Conservation (phyloP, 2,329 filamentous ascomycete genomes). For the Massarina eburnea region DNA sequence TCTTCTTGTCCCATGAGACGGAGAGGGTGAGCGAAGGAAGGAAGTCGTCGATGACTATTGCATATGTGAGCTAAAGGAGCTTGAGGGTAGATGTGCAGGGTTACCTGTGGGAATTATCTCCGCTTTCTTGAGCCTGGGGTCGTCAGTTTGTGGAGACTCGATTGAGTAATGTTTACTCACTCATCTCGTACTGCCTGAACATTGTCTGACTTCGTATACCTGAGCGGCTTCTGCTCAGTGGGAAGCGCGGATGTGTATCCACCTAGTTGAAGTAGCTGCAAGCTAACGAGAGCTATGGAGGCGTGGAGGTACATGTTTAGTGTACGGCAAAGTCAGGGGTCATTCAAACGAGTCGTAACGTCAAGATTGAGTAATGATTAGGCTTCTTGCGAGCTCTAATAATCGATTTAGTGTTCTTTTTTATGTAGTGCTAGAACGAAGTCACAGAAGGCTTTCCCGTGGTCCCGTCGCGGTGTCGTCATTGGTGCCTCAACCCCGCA, state of each 20-base stretch:
- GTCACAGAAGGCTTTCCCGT: slow-evolving; percentile 18
- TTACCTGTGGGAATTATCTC: slow-evolving; percentile 45
- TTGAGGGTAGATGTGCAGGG: background rate
- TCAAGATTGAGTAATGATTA: background rate
- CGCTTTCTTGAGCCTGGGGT: slow-evolving; percentile 38
- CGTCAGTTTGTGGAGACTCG: slow-evolving; percentile 1
- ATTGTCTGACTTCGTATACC: slow-evolving; percentile 14
- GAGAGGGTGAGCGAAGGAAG: slow-evolving; percentile 55
- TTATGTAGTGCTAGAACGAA: background rate
- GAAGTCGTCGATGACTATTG: slow-evolving; percentile 61
- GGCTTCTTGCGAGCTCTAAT: background rate
- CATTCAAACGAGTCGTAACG: background rate
- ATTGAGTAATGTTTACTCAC: slow-evolving; percentile 15
- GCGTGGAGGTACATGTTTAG: slow-evolving; percentile 18
- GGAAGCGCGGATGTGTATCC: slow-evolving; percentile 21
- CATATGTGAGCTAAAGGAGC: slow-evolving; percentile 5
- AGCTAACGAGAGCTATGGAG: slow-evolving; percentile 12
- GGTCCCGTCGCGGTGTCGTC: slow-evolving; percentile 26
- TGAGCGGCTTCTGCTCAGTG: slow-evolving; percentile 31
- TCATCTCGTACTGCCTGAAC: slow-evolving; percentile 29
- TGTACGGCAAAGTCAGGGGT: background rate
- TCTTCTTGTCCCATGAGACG: slow-evolving; percentile 49
- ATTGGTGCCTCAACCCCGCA: slow-evolving; percentile 28
- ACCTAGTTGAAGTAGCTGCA: slow-evolving; percentile 18
- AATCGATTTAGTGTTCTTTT: background rate